Percentiles rank a stretch among this genome's conserved stretches.
Evolutionary conservation across 176 grass and related monocot genomes (phyloP).

Genomic region (Zea mays): Zm-B73-REFERENCE-NAM-5.0 NC_050101.1:125768001-125768500

Average conservation of each 20-base stretch:
- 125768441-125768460: no score
- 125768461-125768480: no score
- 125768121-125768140: not conserved
- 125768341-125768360: not conserved
- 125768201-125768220: not conserved
- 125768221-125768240: not conserved
- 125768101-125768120: not conserved
- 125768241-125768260: conserved; percentile 4
- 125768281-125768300: not conserved
- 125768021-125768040: conserved; percentile 27
- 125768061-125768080: not conserved
- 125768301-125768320: not conserved
- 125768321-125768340: not conserved
- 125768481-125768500: no score
- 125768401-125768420: no score
- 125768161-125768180: not conserved
- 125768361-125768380: not conserved
- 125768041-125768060: conserved; percentile 2
- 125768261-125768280: not conserved
- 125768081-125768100: not conserved
- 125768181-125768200: not conserved
- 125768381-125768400: no score
- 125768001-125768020: not conserved
- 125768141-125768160: conserved; percentile 4
- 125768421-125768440: no score